A percentile compares a stretch with the other conserved stretches of the same genome.
phyloP scores from a whole-genome alignment of 768 basidiomycete species.

The Leccinum rimulosum region DNA sequence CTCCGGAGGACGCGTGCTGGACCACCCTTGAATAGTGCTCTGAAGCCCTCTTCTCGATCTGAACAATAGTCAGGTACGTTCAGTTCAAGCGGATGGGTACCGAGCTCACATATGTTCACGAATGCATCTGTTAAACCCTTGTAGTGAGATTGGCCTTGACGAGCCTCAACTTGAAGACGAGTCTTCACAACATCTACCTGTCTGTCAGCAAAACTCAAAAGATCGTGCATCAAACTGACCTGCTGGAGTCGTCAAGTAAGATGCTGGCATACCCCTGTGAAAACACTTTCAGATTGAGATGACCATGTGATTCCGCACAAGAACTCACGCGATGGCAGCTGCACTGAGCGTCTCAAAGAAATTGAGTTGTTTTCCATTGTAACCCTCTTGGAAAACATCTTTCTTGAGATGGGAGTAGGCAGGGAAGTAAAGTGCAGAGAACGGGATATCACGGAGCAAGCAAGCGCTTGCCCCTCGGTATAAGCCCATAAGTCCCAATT shows the following conservation, averaged over 20 bases:
- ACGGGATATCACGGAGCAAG: constrained; percentile 92
- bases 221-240: constrained; percentile 43
- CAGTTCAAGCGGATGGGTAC: constrained; percentile 4
- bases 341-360: constrained; percentile 86
- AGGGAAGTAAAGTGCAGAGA: constrained; percentile 91
- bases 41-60: constrained; percentile 89
- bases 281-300: constrained; percentile 29
- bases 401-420: constrained; percentile 88
- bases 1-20: constrained; percentile 83
- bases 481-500: constrained; percentile 87
- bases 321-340: constrained; percentile 76
- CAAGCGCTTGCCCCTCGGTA: constrained; percentile 95
- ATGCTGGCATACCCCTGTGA: constrained; percentile 93
- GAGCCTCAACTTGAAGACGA: constrained; percentile 88
- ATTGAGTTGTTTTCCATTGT: constrained; percentile 88
- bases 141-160: constrained; percentile 88
- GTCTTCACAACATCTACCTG: constrained; percentile 93
- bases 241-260: constrained; percentile 89
- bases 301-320: constrained; percentile 13
- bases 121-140: constrained; percentile 89
- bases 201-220: constrained; percentile 16
- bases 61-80: constrained; percentile 4
- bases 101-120: constrained; percentile 75
- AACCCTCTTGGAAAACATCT: constrained; percentile 93
- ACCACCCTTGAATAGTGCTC: constrained; percentile 89